Conservation (phyloP, 2,329 filamentous ascomycete genomes). For the Cladobotryum mycophilum region DNA sequence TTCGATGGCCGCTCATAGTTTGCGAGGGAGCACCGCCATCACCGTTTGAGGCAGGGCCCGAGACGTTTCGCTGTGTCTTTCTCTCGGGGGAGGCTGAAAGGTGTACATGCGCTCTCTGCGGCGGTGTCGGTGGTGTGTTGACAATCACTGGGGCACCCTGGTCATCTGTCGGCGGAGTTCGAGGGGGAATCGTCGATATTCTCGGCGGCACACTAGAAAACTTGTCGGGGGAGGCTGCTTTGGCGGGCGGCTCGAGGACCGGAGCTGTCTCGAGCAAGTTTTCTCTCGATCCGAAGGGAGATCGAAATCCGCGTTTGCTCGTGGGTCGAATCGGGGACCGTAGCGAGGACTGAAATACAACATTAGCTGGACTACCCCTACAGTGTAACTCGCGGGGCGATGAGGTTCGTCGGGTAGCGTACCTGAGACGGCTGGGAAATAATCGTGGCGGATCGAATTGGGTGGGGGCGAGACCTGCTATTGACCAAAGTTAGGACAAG, state of each 20-base stretch:
- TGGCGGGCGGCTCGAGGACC: slow-evolving; percentile 21
- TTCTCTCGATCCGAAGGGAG: slow-evolving; percentile 9
- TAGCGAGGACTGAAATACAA: slow-evolving; percentile 23
- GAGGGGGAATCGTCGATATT: slow-evolving; percentile 32
- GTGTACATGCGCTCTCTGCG: slow-evolving; percentile 31
- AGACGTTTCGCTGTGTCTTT: slow-evolving; percentile 23
- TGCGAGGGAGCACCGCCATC: slow-evolving; percentile 58
- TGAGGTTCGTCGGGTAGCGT: slow-evolving; percentile 56
- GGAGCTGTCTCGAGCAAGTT: slow-evolving; percentile 8
- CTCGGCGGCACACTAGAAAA: slow-evolving; percentile 22
- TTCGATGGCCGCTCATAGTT: slow-evolving; percentile 65
- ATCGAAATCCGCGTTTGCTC: slow-evolving; percentile 53
- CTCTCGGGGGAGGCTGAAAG: slow-evolving; percentile 22
- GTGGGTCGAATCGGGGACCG: slow-evolving; percentile 47
- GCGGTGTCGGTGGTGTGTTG: slow-evolving; percentile 61
- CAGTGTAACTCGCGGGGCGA: slow-evolving; percentile 54
- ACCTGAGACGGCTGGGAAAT: slow-evolving; percentile 59
- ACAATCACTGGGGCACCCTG: slow-evolving; percentile 49
- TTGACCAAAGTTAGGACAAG: slow-evolving; percentile 5
- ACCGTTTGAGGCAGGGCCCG: slow-evolving; percentile 24
- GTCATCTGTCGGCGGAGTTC: slow-evolving; percentile 43
- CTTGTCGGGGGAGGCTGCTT: slow-evolving; percentile 22
- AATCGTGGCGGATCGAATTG: slow-evolving; percentile 22
- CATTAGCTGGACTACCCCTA: slow-evolving; percentile 39
- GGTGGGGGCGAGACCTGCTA: slow-evolving; percentile 21